Base-by-base conservation (phyloP, 176 grass and related monocot species). In the Hyparrhenia diplandra region DNA sequence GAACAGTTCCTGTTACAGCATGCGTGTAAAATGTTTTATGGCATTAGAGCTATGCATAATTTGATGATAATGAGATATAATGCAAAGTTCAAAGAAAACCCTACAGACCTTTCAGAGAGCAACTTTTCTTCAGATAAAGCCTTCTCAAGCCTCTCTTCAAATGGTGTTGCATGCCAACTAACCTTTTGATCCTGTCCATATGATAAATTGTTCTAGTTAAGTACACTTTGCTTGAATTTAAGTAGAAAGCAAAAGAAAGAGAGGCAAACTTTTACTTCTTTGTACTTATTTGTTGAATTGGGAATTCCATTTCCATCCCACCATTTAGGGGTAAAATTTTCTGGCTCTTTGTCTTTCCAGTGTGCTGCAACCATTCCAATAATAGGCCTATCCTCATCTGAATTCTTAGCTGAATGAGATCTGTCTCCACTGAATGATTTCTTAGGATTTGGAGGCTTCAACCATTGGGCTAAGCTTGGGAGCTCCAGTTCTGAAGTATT, bases 241-340 rank as follows among this genome's bases (percentile, higher is more conserved):
- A 78, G 25, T 18, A 86, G 29, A 80, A 27, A 77, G 21, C 42
- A 82, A 75, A 28, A 89, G 55, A 82, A 67, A 62, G 12, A 42
- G 71, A 77, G 54, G 69, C n/a, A 13, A 73, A 28, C 79, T 27
- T 80, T 78, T 88, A 98, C 95, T 84, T 99, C 96, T 93, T 93
- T 99, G 64, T 99, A 99, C 65, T 95, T 99, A 69, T 95, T 99
- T 36, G 96, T 99, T 25, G 93, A 99, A 70, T 99, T 99, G 68
- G 96, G 96, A 79, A 99, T 99, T 75, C 96, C 96, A 75, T 95
- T 95, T 79, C 96, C 89, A 80, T 99, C 96, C 89, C 91, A 91
- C 75, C 73, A 84, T 82, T 93, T 87, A 45, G 80, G 71, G 43
- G 72, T 71, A 66, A 73, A 60, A 47, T 30, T 80, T 66, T 72